phyloP scores from a whole-genome alignment of 2,329 filamentous ascomycete genomes.

The Fusarium citri region DNA sequence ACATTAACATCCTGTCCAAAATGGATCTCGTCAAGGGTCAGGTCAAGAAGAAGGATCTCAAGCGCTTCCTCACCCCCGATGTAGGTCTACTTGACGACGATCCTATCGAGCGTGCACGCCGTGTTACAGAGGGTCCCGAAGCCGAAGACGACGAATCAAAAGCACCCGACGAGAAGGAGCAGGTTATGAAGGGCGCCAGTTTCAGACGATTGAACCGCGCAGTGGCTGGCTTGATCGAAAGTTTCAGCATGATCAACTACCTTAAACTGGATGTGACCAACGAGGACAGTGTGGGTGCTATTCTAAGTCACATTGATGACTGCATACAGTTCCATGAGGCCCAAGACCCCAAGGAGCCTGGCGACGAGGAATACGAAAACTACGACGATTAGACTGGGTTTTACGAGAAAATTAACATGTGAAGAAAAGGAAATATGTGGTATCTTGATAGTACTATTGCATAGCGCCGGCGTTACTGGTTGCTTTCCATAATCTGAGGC shows the following conservation, averaged over 20 bases:
- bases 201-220: constrained; percentile 88
- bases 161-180: constrained; percentile 73
- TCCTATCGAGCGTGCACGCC: constrained; percentile 63
- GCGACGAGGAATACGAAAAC: constrained; percentile 64
- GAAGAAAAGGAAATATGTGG: constrained; percentile 29
- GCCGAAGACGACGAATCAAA: constrained; percentile 64
- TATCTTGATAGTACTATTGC: constrained; percentile 42
- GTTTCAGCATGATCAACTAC: constrained; percentile 98
- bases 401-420: constrained; percentile 19
- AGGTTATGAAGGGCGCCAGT: constrained; percentile 82
- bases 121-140: constrained; percentile 53
- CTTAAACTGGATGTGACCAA: constrained; percentile 89
- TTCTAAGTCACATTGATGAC: constrained; percentile 94
- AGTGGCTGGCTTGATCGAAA: constrained; percentile 91
- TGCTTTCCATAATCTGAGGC: constrained; percentile 36
- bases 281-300: constrained; percentile 87
- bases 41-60: constrained; percentile 86
- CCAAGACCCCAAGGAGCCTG: constrained; percentile 88
- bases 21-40: constrained; percentile 97
- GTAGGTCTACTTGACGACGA: constrained; percentile 84
- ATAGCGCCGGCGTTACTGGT: constrained; percentile 49
- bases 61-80: constrained; percentile 90
- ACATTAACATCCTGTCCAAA: constrained; percentile 96
- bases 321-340: constrained; percentile 94
- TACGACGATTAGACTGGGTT: constrained; percentile 44